A percentile compares a stretch with the other conserved stretches of the same genome.
Evolutionary conservation across 129 eudicot genomes (phyloP).

Genomic region (Kitagawia praeruptora): DNA sequence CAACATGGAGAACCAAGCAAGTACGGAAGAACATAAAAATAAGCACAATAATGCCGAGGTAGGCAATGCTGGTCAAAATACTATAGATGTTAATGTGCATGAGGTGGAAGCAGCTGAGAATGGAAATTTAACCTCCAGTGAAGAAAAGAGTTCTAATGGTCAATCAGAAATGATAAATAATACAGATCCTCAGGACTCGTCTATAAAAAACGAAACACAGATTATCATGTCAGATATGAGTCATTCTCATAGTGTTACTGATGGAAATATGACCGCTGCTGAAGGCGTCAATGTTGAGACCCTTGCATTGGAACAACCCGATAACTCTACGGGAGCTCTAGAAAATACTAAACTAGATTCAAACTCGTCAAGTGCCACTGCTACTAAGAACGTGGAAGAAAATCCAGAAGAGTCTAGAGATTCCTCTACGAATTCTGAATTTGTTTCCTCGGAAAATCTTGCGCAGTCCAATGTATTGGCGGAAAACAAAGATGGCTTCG

Average conservation of each 20-base stretch:
- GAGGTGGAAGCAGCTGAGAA: constrained; percentile 15
- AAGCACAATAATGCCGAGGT: constrained; percentile 12
- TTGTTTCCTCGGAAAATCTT: neutral
- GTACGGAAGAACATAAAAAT: constrained; percentile 13
- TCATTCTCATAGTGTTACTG: constrained; percentile 21
- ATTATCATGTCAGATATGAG: constrained; percentile 2
- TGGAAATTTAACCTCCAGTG: constrained; percentile 8
- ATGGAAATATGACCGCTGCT: constrained; percentile 8
- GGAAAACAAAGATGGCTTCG: constrained; percentile 2
- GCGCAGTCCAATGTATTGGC: neutral
- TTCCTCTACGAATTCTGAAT: neutral
- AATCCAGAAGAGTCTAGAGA: constrained; percentile 8
- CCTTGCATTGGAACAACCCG: neutral
- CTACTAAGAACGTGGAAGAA: constrained; percentile 20
- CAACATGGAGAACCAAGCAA: constrained; percentile 14
- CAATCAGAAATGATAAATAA: constrained; percentile 17
- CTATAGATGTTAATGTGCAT: constrained; percentile 17
- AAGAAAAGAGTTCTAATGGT: constrained; percentile 13
- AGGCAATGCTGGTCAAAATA: constrained; percentile 9
- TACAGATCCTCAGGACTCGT: neutral
- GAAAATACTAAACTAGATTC: constrained; percentile 14
- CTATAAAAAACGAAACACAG: constrained; percentile 23
- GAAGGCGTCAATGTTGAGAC: constrained; percentile 11
- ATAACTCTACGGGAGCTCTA: constrained; percentile 9
- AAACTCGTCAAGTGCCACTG: constrained; percentile 17